These are phyloP conservation scores for Neoascochyta sp. DNA, from an alignment of 2,329 filamentous ascomycete genomes.

Conservation along the genomic window DNA sequence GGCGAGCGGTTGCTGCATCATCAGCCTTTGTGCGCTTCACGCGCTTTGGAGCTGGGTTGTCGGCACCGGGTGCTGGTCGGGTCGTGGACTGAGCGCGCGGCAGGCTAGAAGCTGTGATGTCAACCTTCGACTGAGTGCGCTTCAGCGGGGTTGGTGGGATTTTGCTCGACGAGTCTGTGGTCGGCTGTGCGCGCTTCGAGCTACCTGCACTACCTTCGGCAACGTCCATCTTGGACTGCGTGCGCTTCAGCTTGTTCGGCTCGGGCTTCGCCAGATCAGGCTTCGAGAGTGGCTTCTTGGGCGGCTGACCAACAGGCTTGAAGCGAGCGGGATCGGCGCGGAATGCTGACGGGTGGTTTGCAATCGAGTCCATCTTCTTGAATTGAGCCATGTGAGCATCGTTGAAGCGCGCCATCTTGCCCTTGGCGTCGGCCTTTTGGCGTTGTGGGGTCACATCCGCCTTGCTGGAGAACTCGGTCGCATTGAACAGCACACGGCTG, in stretches of 20 bases:
- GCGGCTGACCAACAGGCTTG: slow-evolving; percentile 43
- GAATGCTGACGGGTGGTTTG: slow-evolving; percentile 76
- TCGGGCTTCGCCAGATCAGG: slow-evolving; percentile 47
- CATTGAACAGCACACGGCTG: slow-evolving; percentile 38
- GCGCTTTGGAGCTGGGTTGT: slow-evolving; percentile 59
- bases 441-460: slow-evolving; percentile 51
- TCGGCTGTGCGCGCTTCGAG: slow-evolving; percentile 52
- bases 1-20: slow-evolving; percentile 64
- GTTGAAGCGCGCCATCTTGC: slow-evolving; percentile 75
- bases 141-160: slow-evolving; percentile 47
- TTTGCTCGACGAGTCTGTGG: slow-evolving; percentile 56
- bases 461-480: slow-evolving; percentile 32
- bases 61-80: slow-evolving; percentile 27
- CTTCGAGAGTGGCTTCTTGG: slow-evolving; percentile 39
- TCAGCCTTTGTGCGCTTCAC: slow-evolving; percentile 64
- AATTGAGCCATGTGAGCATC: slow-evolving; percentile 83
- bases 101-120: slow-evolving; percentile 50
- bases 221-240: slow-evolving; percentile 59
- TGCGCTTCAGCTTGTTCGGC: slow-evolving; percentile 49
- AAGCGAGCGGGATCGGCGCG: slow-evolving; percentile 55
- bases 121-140: slow-evolving; percentile 55
- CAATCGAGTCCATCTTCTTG: slow-evolving; percentile 97
- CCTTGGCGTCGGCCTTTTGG: slow-evolving; percentile 75
- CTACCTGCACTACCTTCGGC: slow-evolving; percentile 53
- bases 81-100: slow-evolving; percentile 38